Conservation (phyloP, 2,329 filamentous ascomycete genomes). For the Nemania diffusa region DNA sequence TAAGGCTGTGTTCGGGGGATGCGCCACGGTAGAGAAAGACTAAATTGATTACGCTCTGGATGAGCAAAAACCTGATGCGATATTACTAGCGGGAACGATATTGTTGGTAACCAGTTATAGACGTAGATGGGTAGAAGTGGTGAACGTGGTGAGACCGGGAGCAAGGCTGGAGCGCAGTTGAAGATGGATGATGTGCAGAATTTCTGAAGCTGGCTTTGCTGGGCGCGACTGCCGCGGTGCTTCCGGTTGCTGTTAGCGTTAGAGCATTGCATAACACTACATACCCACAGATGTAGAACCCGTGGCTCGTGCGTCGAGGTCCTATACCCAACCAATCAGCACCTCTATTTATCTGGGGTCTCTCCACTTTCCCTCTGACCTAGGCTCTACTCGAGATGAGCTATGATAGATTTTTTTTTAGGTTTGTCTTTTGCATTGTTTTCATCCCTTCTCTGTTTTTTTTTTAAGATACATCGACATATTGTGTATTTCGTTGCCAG, state of each 20-base stretch:
- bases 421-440: too few relatives aligned
- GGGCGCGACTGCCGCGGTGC: conserved; percentile 21
- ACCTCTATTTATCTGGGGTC: neutral
- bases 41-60: neutral
- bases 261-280: conserved; percentile 4
- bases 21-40: conserved; percentile 11
- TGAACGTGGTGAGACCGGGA: conserved; percentile 5
- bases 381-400: neutral
- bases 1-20: conserved; percentile 2
- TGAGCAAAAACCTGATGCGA: neutral
- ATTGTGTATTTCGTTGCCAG: too few relatives aligned
- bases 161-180: conserved; percentile 22
- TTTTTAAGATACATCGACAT: neutral
- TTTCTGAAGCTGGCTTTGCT: conserved; percentile 32
- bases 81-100: neutral
- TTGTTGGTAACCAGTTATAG: neutral
- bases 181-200: conserved; percentile 29
- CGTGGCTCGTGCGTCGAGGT: conserved; percentile 28
- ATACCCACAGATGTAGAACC: conserved; percentile 13
- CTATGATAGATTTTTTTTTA: neutral
- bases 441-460: neutral
- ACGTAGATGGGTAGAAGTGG: neutral
- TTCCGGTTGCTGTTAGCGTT: conserved; percentile 23
- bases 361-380: conserved; percentile 12
- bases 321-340: neutral